phyloP scores from a whole-genome alignment of 257 asterid genomes.

The Anisodus tanguticus region DNA sequence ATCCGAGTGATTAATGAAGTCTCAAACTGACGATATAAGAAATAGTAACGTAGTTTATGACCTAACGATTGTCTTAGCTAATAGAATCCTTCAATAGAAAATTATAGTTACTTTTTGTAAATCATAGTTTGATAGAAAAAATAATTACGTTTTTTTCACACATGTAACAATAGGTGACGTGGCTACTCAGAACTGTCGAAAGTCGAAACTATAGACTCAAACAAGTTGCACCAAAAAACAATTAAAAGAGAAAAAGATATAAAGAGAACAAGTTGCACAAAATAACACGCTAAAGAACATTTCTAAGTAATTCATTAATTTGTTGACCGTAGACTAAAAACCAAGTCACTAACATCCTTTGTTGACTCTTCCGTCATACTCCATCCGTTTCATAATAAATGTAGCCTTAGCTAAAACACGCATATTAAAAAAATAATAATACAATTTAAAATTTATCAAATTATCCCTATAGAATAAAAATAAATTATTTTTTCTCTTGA shows the following conservation, averaged over 20 bases:
- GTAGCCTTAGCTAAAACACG: too few relatives aligned
- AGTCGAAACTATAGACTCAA: neutral
- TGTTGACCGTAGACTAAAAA: neutral
- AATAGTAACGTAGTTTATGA: neutral
- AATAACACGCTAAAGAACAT: neutral
- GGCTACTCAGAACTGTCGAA: neutral
- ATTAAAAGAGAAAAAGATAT: neutral
- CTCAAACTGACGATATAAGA: neutral
- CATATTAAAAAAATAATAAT: too few relatives aligned
- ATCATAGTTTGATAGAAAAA: too few relatives aligned
- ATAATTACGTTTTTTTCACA: neutral
- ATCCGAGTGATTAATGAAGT: too few relatives aligned
- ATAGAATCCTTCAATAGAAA: neutral
- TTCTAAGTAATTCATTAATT: neutral
- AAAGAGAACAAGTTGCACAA: neutral
- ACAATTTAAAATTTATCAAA: too few relatives aligned
- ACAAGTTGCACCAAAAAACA: neutral
- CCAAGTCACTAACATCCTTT: too few relatives aligned
- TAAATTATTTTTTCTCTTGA: too few relatives aligned
- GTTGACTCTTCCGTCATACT: too few relatives aligned
- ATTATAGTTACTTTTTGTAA: neutral
- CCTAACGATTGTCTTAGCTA: neutral
- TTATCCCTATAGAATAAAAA: too few relatives aligned
- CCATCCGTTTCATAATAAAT: too few relatives aligned
- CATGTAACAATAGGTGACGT: neutral